phyloP scores from a whole-genome alignment of 2,329 filamentous ascomycete species.

The Colletotrichum sp. region DNA sequence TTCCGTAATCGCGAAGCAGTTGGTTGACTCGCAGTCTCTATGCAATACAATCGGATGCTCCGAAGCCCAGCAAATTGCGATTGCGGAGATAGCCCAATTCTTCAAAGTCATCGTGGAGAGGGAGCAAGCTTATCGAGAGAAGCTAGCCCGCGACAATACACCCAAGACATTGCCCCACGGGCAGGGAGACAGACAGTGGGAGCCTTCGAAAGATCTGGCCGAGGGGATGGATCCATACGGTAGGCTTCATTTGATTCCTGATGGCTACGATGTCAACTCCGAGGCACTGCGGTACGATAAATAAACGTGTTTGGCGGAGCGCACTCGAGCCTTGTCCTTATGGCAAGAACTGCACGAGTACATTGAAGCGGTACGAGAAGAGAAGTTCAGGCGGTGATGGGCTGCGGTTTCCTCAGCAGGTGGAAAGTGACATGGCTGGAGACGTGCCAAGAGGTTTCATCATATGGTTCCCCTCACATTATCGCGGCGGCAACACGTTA shows the following conservation, averaged over 20 bases:
- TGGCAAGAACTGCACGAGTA: neutral
- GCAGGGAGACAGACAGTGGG: conserved; percentile 9
- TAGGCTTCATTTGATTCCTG: neutral
- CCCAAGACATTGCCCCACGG: neutral
- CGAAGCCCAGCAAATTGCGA: conserved; percentile 46
- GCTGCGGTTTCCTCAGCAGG: neutral
- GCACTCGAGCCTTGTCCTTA: neutral
- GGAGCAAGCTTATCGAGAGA: conserved; percentile 36
- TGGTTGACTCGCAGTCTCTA: conserved; percentile 57
- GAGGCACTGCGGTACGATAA: conserved; percentile 4
- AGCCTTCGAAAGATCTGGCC: neutral
- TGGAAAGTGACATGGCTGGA: neutral
- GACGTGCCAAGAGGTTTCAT: neutral
- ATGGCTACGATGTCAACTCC: conserved; percentile 3
- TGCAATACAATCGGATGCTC: conserved; percentile 53
- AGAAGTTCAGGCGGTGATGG: neutral
- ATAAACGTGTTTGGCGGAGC: neutral
- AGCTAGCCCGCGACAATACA: conserved; percentile 23
- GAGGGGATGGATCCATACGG: neutral
- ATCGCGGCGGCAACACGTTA: neutral
- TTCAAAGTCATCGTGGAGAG: conserved; percentile 59
- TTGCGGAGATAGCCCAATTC: conserved; percentile 57
- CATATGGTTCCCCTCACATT: neutral
- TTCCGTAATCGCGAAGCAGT: conserved; percentile 61
- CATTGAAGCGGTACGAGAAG: neutral